phyloP scores from a whole-genome alignment of 2,329 filamentous ascomycete species.

The Monosporascus sp. region DNA sequence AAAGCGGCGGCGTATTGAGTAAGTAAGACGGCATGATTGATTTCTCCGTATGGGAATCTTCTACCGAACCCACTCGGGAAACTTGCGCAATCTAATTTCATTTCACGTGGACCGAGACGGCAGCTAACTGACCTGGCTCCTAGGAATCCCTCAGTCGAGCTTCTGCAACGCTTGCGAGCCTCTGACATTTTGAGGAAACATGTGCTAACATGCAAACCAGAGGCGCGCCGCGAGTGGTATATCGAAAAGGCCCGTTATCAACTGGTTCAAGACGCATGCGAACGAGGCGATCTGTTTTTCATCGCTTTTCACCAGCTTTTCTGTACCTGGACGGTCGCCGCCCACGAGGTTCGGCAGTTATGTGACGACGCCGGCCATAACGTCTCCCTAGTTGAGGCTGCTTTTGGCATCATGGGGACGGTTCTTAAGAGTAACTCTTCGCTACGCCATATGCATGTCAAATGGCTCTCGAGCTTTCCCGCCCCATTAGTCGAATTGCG shows the following conservation, averaged over 20 bases:
- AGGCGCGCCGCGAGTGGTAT: slow-evolving; percentile 16
- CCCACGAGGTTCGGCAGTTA: slow-evolving; percentile 29
- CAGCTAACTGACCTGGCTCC: not conserved
- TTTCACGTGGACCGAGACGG: not conserved
- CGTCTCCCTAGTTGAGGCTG: slow-evolving; percentile 23
- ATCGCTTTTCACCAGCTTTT: slow-evolving; percentile 61
- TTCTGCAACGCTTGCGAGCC: slow-evolving; percentile 14
- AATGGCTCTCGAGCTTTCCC: slow-evolving; percentile 36
- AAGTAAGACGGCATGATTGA: slow-evolving; percentile 7
- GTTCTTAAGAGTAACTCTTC: slow-evolving; percentile 34
- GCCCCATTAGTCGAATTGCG: slow-evolving; percentile 9
- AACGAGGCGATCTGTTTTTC: slow-evolving; percentile 55
- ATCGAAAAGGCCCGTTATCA: slow-evolving; percentile 44
- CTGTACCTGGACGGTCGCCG: slow-evolving; percentile 48
- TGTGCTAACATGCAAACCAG: slow-evolving; percentile 10
- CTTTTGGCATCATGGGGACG: slow-evolving; percentile 29
- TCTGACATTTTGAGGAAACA: slow-evolving; percentile 5
- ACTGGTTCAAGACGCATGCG: slow-evolving; percentile 55
- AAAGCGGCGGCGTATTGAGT: slow-evolving; percentile 23
- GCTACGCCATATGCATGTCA: slow-evolving; percentile 21
- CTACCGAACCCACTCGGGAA: too few species aligned
- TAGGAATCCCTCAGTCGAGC: slow-evolving; percentile 13
- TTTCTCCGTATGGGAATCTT: too few species aligned
- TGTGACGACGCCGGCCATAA: slow-evolving; percentile 25
- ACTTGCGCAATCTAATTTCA: not conserved